A percentile compares a stretch with the other conserved stretches of the same genome.
phyloP scores from a whole-genome alignment of 2,329 filamentous ascomycete genomes.

The Fusarium sublunatum region DNA sequence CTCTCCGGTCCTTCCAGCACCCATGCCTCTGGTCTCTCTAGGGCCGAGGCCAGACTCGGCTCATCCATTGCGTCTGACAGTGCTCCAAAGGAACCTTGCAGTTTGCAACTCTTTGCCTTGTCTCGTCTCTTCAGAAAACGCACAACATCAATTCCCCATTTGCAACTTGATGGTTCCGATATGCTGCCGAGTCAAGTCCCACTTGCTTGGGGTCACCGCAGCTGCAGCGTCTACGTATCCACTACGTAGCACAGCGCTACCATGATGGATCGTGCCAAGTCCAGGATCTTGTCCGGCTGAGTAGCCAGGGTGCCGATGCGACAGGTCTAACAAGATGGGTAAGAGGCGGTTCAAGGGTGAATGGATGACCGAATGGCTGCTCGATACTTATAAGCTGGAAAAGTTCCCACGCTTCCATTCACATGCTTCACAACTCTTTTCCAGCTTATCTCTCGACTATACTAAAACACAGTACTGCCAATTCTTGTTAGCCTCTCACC shows the following conservation, averaged over 20 bases:
- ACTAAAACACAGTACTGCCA: background rate
- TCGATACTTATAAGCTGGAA: constrained; percentile 33
- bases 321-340: constrained; percentile 23
- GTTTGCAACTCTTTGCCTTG: too few species aligned
- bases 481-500: background rate
- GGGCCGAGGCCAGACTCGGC: background rate
- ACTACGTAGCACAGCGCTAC: constrained; percentile 2
- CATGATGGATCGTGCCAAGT: constrained; percentile 14
- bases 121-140: too few species aligned
- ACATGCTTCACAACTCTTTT: background rate
- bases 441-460: background rate
- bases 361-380: constrained; percentile 29
- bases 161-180: constrained; percentile 2
- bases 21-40: too few species aligned
- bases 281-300: constrained; percentile 29
- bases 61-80: background rate
- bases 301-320: constrained; percentile 31
- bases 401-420: constrained; percentile 15
- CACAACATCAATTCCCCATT: too few species aligned
- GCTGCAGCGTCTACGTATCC: background rate
- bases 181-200: background rate
- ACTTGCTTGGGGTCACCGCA: background rate
- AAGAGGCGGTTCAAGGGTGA: constrained; percentile 25
- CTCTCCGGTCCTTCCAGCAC: background rate
- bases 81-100: too few species aligned